Percentiles rank a stretch among this genome's conserved stretches.
phyloP scores from a whole-genome alignment of 768 basidiomycete genomes.

The Rhizopogon roseolus region DNA sequence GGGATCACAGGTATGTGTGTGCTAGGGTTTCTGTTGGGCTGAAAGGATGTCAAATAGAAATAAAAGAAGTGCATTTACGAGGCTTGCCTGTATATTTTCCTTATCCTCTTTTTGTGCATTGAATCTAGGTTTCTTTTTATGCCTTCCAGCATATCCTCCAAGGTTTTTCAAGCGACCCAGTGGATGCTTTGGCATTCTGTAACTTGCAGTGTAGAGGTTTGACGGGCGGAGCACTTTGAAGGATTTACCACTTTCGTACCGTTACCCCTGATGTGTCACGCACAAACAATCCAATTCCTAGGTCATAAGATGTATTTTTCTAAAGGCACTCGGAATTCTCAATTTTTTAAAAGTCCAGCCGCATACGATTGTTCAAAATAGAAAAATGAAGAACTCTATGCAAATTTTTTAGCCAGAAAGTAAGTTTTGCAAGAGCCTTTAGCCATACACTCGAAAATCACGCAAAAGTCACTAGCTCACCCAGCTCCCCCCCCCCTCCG shows the following conservation, averaged over 20 bases:
- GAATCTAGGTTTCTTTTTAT: background rate
- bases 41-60: background rate
- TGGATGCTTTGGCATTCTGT: background rate
- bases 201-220: background rate
- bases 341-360: background rate
- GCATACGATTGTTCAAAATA: background rate
- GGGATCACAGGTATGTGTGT: too few relatives aligned
- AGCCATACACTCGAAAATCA: too few relatives aligned
- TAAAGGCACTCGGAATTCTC: constrained; percentile 1
- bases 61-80: background rate
- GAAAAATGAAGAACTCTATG: background rate
- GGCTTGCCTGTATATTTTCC: background rate
- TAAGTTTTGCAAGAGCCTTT: too few relatives aligned
- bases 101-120: background rate
- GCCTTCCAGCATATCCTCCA: background rate
- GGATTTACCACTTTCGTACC: background rate
- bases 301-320: background rate
- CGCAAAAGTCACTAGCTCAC: too few relatives aligned
- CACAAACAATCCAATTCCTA: background rate
- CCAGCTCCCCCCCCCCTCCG: too few relatives aligned
- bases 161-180: constrained; percentile 1
- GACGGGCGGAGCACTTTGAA: background rate
- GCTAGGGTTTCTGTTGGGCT: background rate
- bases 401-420: too few relatives aligned
- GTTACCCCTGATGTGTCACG: background rate